Evolutionary conservation across 306 rosid species (phyloP), one percentile per base, ranked within the genome.

Genomic region (Cucurbita maxima): DNA sequence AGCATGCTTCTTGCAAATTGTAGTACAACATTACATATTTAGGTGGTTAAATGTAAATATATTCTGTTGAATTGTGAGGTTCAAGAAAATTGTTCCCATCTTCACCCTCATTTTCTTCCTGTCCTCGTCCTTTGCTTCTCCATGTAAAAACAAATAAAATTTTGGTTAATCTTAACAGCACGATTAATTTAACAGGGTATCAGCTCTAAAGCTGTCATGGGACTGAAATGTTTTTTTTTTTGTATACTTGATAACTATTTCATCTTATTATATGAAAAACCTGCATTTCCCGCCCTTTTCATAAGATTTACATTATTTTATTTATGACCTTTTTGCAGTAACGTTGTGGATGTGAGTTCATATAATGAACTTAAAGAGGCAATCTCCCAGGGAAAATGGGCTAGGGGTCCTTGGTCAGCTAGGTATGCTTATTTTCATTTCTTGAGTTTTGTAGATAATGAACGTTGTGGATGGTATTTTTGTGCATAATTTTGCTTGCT

Each of bases 341-440:
- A 91, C 76, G 86, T 59, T 70, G 85, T 94, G 55, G 97, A 94
- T 81, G 97, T 94, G 57, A 86, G 81, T 75, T 84, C 97, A 47
- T 94, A 94, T 41, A 83, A 86, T 78, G 99, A 94, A 79, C 99
- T 94, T 80, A 90, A 91, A 87, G 85, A 43, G 12, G 98, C 92
- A 47, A 87, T 94, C 76, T 82, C 94, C 40, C 81, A 86, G 81
- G 98, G 98, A 16, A 59, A 89, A 89, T 94, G 99, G 99, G 99
- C 99, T 57, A 86, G 97, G 82, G 97, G 96, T 69, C 97, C 67
- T 53, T 94, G 98, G 98, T 94, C 98, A 41, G 98, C 98, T 56
- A 87, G 96, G 98, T 94, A 85, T 59, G 15, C n/a, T 61, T 73
- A 48, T 5, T 71, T 57, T 59, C 20, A 55, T 13, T 40, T 15